Evolutionary conservation across 2,329 filamentous ascomycete species (phyloP).

Genomic region (Claviceps sorghi): DNA sequence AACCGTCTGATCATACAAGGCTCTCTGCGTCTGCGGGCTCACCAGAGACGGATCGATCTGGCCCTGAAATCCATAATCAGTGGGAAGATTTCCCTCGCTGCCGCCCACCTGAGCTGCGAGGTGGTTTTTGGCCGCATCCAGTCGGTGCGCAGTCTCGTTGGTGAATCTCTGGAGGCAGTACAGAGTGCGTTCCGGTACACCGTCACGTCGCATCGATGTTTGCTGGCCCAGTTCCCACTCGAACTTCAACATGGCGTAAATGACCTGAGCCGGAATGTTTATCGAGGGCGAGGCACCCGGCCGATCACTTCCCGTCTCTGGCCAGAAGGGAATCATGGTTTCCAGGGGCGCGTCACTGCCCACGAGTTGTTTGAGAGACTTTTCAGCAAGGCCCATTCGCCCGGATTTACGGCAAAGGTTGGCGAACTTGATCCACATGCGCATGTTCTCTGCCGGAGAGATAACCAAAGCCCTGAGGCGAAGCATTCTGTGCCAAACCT

Average conservation of each 20-base stretch:
- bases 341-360: constrained; percentile 52
- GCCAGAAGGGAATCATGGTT: constrained; percentile 45
- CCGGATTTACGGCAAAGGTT: constrained; percentile 96
- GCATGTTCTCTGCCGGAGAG: constrained; percentile 79
- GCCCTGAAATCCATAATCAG: constrained; percentile 37
- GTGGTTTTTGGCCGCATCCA: constrained; percentile 39
- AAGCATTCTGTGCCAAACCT: constrained; percentile 97
- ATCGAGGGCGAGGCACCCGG: constrained; percentile 16
- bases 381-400: constrained; percentile 86
- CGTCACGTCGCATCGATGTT: constrained; percentile 24
- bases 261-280: constrained; percentile 58
- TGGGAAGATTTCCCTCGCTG: constrained; percentile 28
- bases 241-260: constrained; percentile 95
- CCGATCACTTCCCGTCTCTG: constrained; percentile 19
- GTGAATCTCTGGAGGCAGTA: constrained; percentile 48
- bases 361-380: constrained; percentile 83
- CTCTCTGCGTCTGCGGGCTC: constrained; percentile 35
- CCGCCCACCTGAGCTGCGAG: constrained; percentile 28
- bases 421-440: constrained; percentile 99
- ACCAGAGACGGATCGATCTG: constrained; percentile 29
- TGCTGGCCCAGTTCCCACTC: constrained; percentile 79
- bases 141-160: constrained; percentile 39
- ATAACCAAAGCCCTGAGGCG: constrained; percentile 88
- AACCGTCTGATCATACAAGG: constrained; percentile 45
- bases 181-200: constrained; percentile 39